phyloP scores from a whole-genome alignment of 352 stramenopile genomes.

The Globisporangium cederbergense region DNA sequence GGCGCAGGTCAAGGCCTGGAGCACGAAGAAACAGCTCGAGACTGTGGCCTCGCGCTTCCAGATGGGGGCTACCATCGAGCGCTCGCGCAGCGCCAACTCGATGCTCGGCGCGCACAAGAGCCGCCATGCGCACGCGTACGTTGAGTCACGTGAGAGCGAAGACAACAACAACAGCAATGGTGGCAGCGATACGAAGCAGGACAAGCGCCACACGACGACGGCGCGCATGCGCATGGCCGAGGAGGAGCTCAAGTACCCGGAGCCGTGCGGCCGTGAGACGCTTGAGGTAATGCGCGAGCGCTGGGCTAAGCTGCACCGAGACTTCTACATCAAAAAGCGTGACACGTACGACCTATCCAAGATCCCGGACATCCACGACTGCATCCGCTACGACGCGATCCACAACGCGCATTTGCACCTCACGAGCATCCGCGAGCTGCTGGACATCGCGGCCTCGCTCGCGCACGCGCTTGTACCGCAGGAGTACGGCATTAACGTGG shows the following conservation, averaged over 20 bases:
- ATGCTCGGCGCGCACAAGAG: conserved; percentile 28
- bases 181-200: conserved; percentile 22
- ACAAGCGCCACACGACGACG: conserved; percentile 10
- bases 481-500: conserved; percentile 86
- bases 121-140: conserved; percentile 61
- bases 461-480: conserved; percentile 86
- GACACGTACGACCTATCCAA: conserved; percentile 94
- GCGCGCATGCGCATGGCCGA: conserved; percentile 31
- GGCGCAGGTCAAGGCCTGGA: conserved; percentile 51
- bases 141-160: conserved; percentile 30
- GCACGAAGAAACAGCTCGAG: conserved; percentile 43
- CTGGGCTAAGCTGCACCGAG: conserved; percentile 93
- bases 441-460: conserved; percentile 93
- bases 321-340: conserved; percentile 94
- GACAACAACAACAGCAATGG: conserved; percentile 22
- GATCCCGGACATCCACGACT: conserved; percentile 99
- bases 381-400: conserved; percentile 96
- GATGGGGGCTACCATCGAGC: conserved; percentile 38
- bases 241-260: conserved; percentile 66
- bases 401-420: conserved; percentile 97
- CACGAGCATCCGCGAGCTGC: conserved; percentile 90
- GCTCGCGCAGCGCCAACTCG: conserved; percentile 65
- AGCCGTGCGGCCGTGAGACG: conserved; percentile 81
- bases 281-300: conserved; percentile 87
- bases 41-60: conserved; percentile 24